Evolutionary conservation across 225 moss, liverwort and hornwort species (phyloP), one percentile per base, ranked within the genome.

Genomic region (Asterella californica): DNA sequence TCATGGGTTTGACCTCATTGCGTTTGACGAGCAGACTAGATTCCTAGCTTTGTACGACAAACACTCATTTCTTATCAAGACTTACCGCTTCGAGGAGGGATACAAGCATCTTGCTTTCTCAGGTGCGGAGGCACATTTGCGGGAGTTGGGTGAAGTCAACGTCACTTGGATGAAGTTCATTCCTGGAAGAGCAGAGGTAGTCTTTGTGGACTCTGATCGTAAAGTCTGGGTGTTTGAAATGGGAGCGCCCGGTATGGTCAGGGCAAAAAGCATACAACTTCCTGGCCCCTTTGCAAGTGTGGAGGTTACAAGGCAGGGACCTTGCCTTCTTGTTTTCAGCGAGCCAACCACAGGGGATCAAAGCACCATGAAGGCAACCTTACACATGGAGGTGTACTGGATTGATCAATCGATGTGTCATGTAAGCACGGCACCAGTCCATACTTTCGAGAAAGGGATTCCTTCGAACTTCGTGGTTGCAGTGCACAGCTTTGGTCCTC

Each of bases 101-200:
- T 90, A 81, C 70, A 71, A 45, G 10, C 61, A 85, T 29, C 48
- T 90, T 78, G 86, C 90, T 7, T 57, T 12, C 38, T 84, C 75
- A 0, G 89, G 88, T 42, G 77, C 84, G 0, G 71, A 89, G 8
- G n/a, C 82, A 15, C 15, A 60, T 10, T 59, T 76, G 18, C 3
- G 0, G 36, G 59, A 59, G 34, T 33, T 57, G 6, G 57, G 76
- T 19, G n/a, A n/a, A n/a, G 36, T 36, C 0, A 61, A 14, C 6
- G 38, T 76, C 4, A 76, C 36, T 17, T 92, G 90, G 88, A 92
- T 92, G 92, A 69, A 78, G 24, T 90, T 90, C 66, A 85, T 92
- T 6, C 82, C 83, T 1, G 89, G 88, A 24, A 90, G 86, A 78
- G 70, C 46, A 24, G 87, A 89, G 71, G 74, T 92, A 2, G 85